Base-by-base conservation (phyloP, 2,329 filamentous ascomycete species). In the Penicillium sp. region DNA sequence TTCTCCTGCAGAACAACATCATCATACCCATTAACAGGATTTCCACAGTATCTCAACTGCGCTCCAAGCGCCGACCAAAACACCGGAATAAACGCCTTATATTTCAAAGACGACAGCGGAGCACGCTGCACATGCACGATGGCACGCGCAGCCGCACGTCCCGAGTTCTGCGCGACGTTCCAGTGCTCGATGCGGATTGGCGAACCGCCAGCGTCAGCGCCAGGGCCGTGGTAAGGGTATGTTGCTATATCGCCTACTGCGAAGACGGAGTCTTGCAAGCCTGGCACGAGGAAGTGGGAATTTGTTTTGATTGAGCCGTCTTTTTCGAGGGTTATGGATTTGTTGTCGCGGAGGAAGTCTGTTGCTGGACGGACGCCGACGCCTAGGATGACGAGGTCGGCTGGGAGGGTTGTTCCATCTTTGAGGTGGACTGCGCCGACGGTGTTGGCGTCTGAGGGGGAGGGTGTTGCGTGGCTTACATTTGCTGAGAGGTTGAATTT, bases 151-250 rank as follows among this genome's bases (percentile, higher is more conserved):
- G 89, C 93, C 25, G 84, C 82, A 43, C 93, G 89, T 3, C 94
- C 94, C 2, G 90, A 82, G 69, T 97, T 97, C 71, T 97, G 94
- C 5, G 94, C 94, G 3, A 99, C 94, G 75, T 97, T 93, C 94
- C 94, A 99, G 74, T 99, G 94, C 80, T 99, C 94, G 70, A 97
- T 97, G 61, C 94, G 88, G 0, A 89, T 85, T 19, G 83, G 82
- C 7, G 50, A 36, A 3, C 49, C 41, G 44, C 81, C 82, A 60
- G 90, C 91, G 16, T 88, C 82, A 27, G 91, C 88, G 25, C 90
- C 92, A 0, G 94, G 94, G 1, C 94, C 94, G 72, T 91, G 84
- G 79, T 99, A 99, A 0, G 94, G 94, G 75, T 91, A 97, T 0
- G 90, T 92, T 13, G 94, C 92, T 60, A 99, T 97, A 72, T 99